Evolutionary conservation across 2,329 filamentous ascomycete genomes (phyloP).

Genomic region (Diaporthe capsici): DNA sequence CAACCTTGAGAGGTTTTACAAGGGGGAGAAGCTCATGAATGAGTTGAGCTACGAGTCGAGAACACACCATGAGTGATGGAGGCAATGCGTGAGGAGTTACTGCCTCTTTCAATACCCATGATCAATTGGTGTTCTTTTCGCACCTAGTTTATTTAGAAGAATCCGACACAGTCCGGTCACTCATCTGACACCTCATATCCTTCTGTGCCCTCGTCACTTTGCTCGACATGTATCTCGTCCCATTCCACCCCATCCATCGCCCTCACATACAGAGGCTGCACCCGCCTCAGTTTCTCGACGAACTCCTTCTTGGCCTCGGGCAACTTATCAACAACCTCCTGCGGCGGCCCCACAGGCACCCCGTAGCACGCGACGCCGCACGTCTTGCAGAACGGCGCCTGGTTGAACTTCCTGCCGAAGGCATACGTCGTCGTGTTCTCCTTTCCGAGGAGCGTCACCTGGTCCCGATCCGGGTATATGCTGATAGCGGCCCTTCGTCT

Average conservation of each 20-base stretch:
- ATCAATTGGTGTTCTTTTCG: no score
- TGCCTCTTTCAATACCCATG: neutral
- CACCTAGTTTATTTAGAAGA: neutral
- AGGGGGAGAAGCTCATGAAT: constrained; percentile 47
- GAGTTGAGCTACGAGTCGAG: constrained; percentile 34
- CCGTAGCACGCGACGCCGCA: constrained; percentile 50
- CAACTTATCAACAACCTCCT: constrained; percentile 48
- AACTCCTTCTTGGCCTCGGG: constrained; percentile 46
- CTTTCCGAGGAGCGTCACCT: constrained; percentile 47
- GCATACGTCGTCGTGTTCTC: constrained; percentile 49
- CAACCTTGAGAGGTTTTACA: constrained; percentile 49
- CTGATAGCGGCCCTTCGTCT: constrained; percentile 50
- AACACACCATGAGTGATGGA: constrained; percentile 22
- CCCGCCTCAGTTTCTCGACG: constrained; percentile 40
- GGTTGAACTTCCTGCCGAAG: constrained; percentile 45
- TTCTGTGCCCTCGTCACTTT: constrained; percentile 48
- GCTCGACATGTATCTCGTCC: constrained; percentile 42
- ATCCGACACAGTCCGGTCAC: neutral
- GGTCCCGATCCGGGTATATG: constrained; percentile 48
- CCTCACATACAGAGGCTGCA: constrained; percentile 38
- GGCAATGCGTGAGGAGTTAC: neutral
- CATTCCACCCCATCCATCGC: constrained; percentile 39
- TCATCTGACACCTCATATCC: constrained; percentile 44
- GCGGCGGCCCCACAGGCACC: constrained; percentile 49
- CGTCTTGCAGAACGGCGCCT: constrained; percentile 46